phyloP scores from a whole-genome alignment of 2,329 filamentous ascomycete genomes.

The Clonostachys byssicola region DNA sequence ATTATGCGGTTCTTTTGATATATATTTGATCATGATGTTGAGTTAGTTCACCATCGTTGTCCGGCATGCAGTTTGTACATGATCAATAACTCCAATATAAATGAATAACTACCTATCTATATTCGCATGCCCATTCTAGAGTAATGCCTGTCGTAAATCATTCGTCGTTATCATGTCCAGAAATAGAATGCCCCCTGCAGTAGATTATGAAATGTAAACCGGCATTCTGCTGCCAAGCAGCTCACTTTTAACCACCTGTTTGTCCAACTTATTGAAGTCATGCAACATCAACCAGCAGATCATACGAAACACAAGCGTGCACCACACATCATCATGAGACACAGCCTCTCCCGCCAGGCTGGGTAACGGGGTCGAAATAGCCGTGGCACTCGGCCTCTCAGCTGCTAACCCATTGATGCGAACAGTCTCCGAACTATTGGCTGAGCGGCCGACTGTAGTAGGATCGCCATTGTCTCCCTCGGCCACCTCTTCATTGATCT shows the following conservation, averaged over 20 bases:
- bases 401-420: neutral
- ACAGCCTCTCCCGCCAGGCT: conserved; percentile 9
- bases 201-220: conserved; percentile 40
- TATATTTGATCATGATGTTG: no score
- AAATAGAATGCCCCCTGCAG: no score
- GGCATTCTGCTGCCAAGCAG: conserved; percentile 49
- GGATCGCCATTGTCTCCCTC: conserved; percentile 2
- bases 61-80: no score
- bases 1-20: no score
- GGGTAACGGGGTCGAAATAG: neutral
- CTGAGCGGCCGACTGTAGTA: neutral
- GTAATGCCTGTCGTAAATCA: no score
- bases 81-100: no score
- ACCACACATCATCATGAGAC: conserved; percentile 44
- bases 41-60: no score
- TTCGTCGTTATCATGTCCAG: no score
- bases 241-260: conserved; percentile 48
- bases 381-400: no score
- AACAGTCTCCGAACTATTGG: neutral
- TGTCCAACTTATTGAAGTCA: conserved; percentile 50
- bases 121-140: no score
- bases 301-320: conserved; percentile 51
- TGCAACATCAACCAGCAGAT: conserved; percentile 54
- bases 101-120: no score
- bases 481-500: neutral